These are phyloP conservation scores for Hymenoscyphus occultus DNA, from an alignment of 2,329 filamentous ascomycete species.

Conservation along the genomic window DNA sequence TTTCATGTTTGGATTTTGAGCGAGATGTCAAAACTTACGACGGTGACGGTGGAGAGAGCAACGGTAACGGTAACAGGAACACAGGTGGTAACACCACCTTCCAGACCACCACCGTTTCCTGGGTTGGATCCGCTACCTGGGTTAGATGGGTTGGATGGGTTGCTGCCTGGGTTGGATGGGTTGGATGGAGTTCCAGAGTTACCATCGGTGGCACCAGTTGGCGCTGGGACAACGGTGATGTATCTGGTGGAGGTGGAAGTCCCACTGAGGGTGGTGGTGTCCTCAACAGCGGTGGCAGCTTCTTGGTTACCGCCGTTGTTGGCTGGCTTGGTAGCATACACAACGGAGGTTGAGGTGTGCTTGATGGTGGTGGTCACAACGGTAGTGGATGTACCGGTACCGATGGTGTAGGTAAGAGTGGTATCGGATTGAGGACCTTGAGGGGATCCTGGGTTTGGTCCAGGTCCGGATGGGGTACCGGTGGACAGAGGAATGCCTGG, in stretches of 20 bases:
- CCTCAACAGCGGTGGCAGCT: constrained; percentile 4
- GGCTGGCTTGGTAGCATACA: constrained; percentile 27
- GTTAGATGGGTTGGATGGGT: no score
- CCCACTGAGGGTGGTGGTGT: constrained; percentile 21
- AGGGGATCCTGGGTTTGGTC: constrained; percentile 4
- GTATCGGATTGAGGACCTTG: constrained; percentile 19
- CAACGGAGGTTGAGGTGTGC: constrained; percentile 38
- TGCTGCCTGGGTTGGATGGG: neutral
- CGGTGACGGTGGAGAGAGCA: constrained; percentile 29
- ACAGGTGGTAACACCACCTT: constrained; percentile 16
- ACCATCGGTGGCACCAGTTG: constrained; percentile 9
- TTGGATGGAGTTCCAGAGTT: constrained; percentile 8
- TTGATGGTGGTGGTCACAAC: constrained; percentile 44
- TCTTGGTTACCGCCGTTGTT: constrained; percentile 4
- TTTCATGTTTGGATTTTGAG: neutral
- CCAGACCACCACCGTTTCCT: constrained; percentile 8
- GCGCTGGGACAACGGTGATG: constrained; percentile 24
- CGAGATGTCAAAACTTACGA: constrained; percentile 11
- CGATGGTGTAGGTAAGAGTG: constrained; percentile 42
- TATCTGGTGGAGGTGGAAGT: constrained; percentile 26
- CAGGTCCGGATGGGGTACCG: constrained; percentile 1
- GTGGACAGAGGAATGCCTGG: constrained; percentile 16
- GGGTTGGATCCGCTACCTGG: neutral
- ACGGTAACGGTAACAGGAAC: constrained; percentile 33
- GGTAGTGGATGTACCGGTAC: constrained; percentile 42